Conservation (phyloP, 768 basidiomycete species). For the Chalciporus chontae region DNA sequence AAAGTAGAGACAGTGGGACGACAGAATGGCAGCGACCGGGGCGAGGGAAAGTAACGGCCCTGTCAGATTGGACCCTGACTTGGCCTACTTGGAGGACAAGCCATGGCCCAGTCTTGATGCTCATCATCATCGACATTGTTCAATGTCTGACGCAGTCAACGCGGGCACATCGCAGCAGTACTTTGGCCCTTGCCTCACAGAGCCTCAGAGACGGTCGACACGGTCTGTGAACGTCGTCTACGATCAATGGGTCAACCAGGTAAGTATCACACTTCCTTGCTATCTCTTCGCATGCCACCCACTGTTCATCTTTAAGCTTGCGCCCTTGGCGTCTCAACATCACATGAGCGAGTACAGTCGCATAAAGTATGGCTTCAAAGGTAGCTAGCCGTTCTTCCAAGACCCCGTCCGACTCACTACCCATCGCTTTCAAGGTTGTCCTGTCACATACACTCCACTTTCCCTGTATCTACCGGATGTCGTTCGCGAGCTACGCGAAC, state of each 20-base stretch:
- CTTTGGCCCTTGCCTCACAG: neutral
- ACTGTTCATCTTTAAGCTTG: conserved; percentile 38
- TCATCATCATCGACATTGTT: too few relatives aligned
- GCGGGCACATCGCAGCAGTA: neutral
- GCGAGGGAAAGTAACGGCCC: too few relatives aligned
- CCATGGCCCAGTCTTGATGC: too few relatives aligned
- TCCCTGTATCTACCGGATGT: conserved; percentile 61
- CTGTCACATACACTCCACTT: conserved; percentile 57
- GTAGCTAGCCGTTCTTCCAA: conserved; percentile 9
- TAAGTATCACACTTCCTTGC: neutral
- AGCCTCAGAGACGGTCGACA: neutral
- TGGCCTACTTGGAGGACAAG: too few relatives aligned
- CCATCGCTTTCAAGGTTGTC: conserved; percentile 42
- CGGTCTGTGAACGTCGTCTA: conserved; percentile 2
- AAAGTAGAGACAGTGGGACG: too few relatives aligned
- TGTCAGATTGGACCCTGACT: too few relatives aligned
- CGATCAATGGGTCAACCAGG: conserved; percentile 23
- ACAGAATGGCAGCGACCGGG: too few relatives aligned
- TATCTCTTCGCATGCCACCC: neutral
- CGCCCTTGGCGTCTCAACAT: conserved; percentile 67
- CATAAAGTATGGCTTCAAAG: conserved; percentile 57
- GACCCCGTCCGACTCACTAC: neutral
- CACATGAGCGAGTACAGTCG: conserved; percentile 69
- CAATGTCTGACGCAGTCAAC: conserved; percentile 13
- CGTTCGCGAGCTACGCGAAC: conserved; percentile 47